These are phyloP conservation scores for Amaranthus tricolor DNA, from an alignment of 179 eudicot genomes.

Conservation along the genomic window DNA sequence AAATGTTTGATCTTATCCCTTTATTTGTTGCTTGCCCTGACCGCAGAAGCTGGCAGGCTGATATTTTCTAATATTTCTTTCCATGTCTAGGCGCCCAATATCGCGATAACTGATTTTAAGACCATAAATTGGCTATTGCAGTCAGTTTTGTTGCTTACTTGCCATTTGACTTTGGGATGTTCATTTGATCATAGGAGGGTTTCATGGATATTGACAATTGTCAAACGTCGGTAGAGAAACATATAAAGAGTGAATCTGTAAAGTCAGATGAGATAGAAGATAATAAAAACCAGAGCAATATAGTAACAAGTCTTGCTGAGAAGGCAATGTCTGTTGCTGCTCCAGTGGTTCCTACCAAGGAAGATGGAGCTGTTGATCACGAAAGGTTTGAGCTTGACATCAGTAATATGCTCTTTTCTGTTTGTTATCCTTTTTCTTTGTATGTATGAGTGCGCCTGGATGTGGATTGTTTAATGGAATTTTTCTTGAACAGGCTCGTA, in stretches of 20 bases:
- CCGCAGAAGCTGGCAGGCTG: neutral
- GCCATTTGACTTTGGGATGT: slow-evolving; percentile 8
- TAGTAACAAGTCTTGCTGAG: slow-evolving; percentile 85
- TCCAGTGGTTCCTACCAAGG: slow-evolving; percentile 89
- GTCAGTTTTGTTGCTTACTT: slow-evolving; percentile 10
- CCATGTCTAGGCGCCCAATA: neutral
- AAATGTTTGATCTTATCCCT: slow-evolving; percentile 1
- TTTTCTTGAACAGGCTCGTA: slow-evolving; percentile 60
- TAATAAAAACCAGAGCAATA: slow-evolving; percentile 42
- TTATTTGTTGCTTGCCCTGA: neutral
- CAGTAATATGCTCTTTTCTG: neutral
- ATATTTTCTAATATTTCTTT: neutral
- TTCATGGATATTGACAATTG: slow-evolving; percentile 16
- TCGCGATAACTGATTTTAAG: neutral
- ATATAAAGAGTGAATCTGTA: slow-evolving; percentile 31
- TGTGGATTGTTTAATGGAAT: slow-evolving; percentile 4
- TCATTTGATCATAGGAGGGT: slow-evolving; percentile 26
- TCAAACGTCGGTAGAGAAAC: slow-evolving; percentile 35
- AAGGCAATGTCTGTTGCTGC: slow-evolving; percentile 97
- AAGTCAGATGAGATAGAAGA: slow-evolving; percentile 36
- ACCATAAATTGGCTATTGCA: neutral
- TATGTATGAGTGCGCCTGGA: neutral
- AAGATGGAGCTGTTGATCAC: slow-evolving; percentile 86
- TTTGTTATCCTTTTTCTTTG: neutral
- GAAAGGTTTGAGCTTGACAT: slow-evolving; percentile 52